Percentiles rank a stretch among this genome's conserved stretches.
Conservation (phyloP, 768 basidiomycete species). For the Chalciporus pseudorubinellus region DNA sequence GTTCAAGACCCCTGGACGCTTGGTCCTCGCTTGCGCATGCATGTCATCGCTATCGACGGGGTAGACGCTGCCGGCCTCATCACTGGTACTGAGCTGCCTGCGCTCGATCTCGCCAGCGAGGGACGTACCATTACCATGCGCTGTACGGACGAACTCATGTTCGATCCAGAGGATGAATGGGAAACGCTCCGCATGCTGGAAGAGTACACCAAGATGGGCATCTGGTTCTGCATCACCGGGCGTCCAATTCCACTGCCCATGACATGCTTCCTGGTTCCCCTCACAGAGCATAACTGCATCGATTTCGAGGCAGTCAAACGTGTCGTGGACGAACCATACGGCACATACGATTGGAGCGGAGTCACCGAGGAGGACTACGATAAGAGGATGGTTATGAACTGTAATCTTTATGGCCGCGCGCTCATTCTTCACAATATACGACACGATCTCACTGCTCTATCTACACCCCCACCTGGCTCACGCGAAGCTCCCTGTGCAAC, state of each 20-base stretch:
- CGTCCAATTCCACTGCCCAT: constrained; percentile 50
- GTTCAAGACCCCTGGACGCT: constrained; percentile 70
- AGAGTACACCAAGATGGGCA: constrained; percentile 60
- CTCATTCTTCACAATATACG: constrained; percentile 58
- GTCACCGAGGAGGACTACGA: constrained; percentile 50
- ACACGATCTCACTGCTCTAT: constrained; percentile 63
- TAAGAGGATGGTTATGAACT: constrained; percentile 53
- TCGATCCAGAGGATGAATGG: constrained; percentile 46
- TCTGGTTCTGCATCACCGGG: constrained; percentile 62
- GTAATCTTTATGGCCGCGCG: constrained; percentile 52
- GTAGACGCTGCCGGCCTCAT: constrained; percentile 57
- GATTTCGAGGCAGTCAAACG: constrained; percentile 58
- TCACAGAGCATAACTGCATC: constrained; percentile 46
- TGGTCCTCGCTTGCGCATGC: constrained; percentile 58
- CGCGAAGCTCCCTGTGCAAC: constrained; percentile 46
- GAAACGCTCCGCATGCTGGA: constrained; percentile 52
- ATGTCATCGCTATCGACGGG: constrained; percentile 54
- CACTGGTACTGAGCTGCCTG: constrained; percentile 57
- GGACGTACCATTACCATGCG: constrained; percentile 39
- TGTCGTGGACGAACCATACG: constrained; percentile 48
- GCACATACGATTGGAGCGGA: constrained; percentile 53
- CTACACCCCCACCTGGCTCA: constrained; percentile 50
- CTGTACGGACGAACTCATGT: constrained; percentile 45
- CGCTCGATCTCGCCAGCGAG: constrained; percentile 41
- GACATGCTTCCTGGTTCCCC: constrained; percentile 65